Conservation (phyloP, 2,329 filamentous ascomycete genomes). For the Hortaea werneckii region DNA sequence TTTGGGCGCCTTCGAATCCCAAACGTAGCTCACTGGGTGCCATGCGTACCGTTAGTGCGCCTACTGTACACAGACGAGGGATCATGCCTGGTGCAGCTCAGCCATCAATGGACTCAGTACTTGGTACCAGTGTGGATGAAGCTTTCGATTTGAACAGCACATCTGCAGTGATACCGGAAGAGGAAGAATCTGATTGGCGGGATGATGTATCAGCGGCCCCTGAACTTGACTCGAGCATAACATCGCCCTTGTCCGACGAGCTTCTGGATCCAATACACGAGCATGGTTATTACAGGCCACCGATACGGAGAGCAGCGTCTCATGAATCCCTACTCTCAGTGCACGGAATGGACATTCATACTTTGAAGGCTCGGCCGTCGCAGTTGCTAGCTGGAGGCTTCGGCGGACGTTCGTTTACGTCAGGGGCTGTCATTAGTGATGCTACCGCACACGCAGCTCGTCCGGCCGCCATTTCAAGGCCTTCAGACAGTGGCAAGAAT, state of each 20-base stretch:
- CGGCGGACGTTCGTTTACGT: conserved; percentile 34
- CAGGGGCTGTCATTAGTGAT: conserved; percentile 34
- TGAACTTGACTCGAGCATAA: conserved; percentile 7
- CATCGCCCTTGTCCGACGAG: conserved; percentile 17
- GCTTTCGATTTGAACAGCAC: conserved; percentile 12
- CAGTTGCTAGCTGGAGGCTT: conserved; percentile 55
- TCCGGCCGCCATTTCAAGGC: conserved; percentile 26
- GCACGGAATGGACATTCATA: conserved; percentile 77
- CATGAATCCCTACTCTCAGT: conserved; percentile 87
- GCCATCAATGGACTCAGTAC: conserved; percentile 19
- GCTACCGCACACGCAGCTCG: conserved; percentile 24
- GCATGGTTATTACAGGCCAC: conserved; percentile 29
- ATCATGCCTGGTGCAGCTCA: conserved; percentile 9
- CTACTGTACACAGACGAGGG: conserved; percentile 7
- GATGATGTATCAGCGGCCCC: conserved; percentile 8
- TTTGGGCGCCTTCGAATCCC: conserved; percentile 51
- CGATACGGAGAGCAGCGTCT: conserved; percentile 57
- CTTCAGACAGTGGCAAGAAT: conserved; percentile 16
- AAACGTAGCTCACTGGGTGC: conserved; percentile 45
- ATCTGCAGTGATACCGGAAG: conserved; percentile 19
- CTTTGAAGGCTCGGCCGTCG: conserved; percentile 60
- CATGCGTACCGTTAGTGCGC: conserved; percentile 16
- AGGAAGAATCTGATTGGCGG: conserved; percentile 21
- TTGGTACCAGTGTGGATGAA: conserved; percentile 23
- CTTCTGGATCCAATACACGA: conserved; percentile 18